These are phyloP conservation scores for Xylaria arbuscula DNA, from an alignment of 2,329 filamentous ascomycete genomes.

Conservation along the genomic window DNA sequence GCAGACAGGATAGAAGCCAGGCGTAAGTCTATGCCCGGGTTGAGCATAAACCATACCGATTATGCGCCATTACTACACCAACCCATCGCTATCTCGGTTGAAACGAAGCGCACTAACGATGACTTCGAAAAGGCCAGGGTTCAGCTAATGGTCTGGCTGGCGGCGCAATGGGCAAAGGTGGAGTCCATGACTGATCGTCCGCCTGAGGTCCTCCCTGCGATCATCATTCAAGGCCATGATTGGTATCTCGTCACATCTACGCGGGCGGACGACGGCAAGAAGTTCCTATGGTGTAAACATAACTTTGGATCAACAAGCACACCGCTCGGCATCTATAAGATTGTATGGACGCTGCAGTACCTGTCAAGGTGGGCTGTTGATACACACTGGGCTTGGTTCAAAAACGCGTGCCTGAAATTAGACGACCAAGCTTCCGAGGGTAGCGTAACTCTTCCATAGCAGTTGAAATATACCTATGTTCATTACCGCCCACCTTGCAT, in stretches of 20 bases:
- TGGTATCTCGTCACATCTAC: slow-evolving; percentile 13
- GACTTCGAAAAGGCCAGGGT: slow-evolving; percentile 14
- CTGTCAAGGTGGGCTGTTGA: slow-evolving; percentile 1
- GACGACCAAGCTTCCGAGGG: too few species aligned
- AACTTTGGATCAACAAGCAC: slow-evolving; percentile 8
- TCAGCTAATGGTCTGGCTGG: slow-evolving; percentile 14
- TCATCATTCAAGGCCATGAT: slow-evolving; percentile 1
- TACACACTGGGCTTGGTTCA: slow-evolving; percentile 7
- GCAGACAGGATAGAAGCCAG: neutral
- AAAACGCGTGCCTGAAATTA: neutral
- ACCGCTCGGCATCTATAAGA: slow-evolving; percentile 9
- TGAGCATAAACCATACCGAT: slow-evolving; percentile 9
- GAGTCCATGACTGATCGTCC: slow-evolving; percentile 5
- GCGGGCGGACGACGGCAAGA: slow-evolving; percentile 1
- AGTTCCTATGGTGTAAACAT: neutral
- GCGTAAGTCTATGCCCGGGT: neutral
- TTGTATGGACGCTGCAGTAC: slow-evolving; percentile 8
- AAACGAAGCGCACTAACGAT: slow-evolving; percentile 12
- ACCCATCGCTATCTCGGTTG: slow-evolving; percentile 9
- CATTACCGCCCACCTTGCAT: too few species aligned
- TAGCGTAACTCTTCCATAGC: too few species aligned
- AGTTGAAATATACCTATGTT: too few species aligned
- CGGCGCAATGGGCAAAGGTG: neutral
- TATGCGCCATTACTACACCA: neutral
- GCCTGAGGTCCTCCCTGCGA: slow-evolving; percentile 3